phyloP scores from a whole-genome alignment of 441 rosid genomes.

The Gossypium gossypioides region DNA sequence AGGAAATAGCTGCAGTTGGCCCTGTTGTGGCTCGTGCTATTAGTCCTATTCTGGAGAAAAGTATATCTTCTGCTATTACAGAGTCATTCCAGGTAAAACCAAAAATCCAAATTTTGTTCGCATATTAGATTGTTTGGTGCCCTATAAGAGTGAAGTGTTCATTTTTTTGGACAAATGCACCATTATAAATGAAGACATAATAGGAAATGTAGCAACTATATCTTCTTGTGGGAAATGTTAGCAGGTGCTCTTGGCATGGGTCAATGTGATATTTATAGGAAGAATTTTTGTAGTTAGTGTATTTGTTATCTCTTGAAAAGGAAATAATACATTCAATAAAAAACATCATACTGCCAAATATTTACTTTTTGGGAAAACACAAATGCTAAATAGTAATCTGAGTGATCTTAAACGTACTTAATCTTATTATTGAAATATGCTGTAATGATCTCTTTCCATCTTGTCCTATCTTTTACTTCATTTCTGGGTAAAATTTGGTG shows the following conservation, averaged over 20 bases:
- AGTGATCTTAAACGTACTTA: background rate
- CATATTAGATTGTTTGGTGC: conserved; percentile 4
- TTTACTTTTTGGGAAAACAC: background rate
- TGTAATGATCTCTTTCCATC: background rate
- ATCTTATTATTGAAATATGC: background rate
- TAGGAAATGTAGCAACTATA: background rate
- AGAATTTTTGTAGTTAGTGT: background rate
- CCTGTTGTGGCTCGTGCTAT: conserved; percentile 34
- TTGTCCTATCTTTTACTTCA: background rate
- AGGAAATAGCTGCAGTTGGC: conserved; percentile 34
- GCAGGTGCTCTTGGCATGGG: background rate
- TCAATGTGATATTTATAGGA: background rate
- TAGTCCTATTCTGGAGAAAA: conserved; percentile 33
- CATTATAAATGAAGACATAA: background rate
- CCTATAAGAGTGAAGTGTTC: background rate
- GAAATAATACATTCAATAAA: background rate
- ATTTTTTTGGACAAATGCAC: background rate
- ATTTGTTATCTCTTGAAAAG: background rate
- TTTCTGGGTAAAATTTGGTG: background rate
- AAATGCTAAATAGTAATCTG: background rate
- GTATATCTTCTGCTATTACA: conserved; percentile 28
- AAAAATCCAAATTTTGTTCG: conserved; percentile 12
- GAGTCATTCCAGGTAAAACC: conserved; percentile 41
- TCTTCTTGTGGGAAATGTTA: background rate
- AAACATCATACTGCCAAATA: background rate